These are phyloP conservation scores for Colletotrichum sublineola DNA, from an alignment of 2,329 filamentous ascomycete species.

Conservation along the genomic window DNA sequence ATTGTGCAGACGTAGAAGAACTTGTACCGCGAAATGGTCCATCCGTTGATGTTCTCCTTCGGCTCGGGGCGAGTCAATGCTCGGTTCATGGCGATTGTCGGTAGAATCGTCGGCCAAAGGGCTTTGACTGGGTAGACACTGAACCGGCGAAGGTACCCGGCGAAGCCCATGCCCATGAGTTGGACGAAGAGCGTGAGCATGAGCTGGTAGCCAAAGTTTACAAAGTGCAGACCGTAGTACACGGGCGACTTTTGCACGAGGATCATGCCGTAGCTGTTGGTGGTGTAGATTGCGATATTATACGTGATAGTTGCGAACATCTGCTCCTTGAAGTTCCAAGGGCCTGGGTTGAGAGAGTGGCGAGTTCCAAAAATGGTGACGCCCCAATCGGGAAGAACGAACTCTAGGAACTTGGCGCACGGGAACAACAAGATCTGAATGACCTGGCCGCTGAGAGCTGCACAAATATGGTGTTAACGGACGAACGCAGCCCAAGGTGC, in stretches of 20 bases:
- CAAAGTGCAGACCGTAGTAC: conserved; percentile 57
- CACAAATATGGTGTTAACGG: background rate
- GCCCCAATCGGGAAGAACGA: conserved; percentile 59
- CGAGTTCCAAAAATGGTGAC: conserved; percentile 53
- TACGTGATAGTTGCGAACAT: conserved; percentile 58
- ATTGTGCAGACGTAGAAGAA: conserved; percentile 56
- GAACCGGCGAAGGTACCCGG: conserved; percentile 55
- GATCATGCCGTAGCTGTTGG: conserved; percentile 53
- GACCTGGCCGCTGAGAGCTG: conserved; percentile 52
- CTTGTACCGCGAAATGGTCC: conserved; percentile 59
- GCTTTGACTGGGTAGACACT: conserved; percentile 52
- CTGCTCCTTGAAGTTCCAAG: conserved; percentile 59
- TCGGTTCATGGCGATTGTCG: conserved; percentile 52
- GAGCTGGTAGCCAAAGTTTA: conserved; percentile 57
- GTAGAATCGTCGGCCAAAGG: conserved; percentile 52
- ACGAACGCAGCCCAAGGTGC: background rate
- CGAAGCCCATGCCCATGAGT: conserved; percentile 59
- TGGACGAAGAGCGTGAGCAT: conserved; percentile 56
- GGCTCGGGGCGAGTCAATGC: conserved; percentile 52
- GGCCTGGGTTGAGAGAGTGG: conserved; percentile 56
- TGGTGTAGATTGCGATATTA: conserved; percentile 53
- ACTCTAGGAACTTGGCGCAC: conserved; percentile 59
- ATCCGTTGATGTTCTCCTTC: conserved; percentile 56
- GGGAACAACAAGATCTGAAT: conserved; percentile 63
- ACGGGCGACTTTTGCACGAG: conserved; percentile 52